Evolutionary conservation across 257 asterid genomes (phyloP), one percentile per base, ranked within the genome.

Genomic region (Gynochthodes officinalis): DNA sequence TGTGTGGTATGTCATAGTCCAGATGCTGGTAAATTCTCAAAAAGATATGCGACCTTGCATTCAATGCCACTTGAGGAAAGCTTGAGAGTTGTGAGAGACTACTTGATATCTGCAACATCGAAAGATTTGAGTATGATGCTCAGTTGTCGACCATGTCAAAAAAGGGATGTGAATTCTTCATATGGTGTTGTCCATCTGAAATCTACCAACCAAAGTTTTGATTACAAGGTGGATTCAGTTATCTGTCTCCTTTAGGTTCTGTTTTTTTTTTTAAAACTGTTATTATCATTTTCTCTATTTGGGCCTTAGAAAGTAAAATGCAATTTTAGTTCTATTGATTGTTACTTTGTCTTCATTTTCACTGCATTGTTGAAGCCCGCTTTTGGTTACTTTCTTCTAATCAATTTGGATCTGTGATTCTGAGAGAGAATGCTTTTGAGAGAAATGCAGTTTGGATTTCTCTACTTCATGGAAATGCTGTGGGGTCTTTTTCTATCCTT

Each of bases 61-160:
- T 85, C 96, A 48, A 78, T 84, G 70, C 80, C 87, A 21, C 76
- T 69, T 63, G 89, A 89, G 11, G 86, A 92, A 75, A 89, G 90
- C 74, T 75, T 88, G 83, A 85, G 82, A 78, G 44, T 89, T 65
- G 93, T 90, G 79, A 89, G 92, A 84, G 86, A 87, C 76, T 95
- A 83, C 82, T 84, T 92, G 86, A 88, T 92, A 79, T 87, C 99
- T 75, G 92, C 99, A 66, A 92, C 99, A 57, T 97, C 96, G 65
- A 92, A 95, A 86, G 99, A 95, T 84, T 81, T 95, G 72, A 92
- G 99, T 73, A 79, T 95, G 94, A 95, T 95, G 92, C 81, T 95
- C 70, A 89, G 86, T 82, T 95, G 90, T 71, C 86, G 86, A 80
- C 71, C 92, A 48, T 77, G 83, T 75, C 79, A 81, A 79, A 76